Base-by-base conservation (phyloP, 805 yeast genomes). In the Candida incommunis region DNA sequence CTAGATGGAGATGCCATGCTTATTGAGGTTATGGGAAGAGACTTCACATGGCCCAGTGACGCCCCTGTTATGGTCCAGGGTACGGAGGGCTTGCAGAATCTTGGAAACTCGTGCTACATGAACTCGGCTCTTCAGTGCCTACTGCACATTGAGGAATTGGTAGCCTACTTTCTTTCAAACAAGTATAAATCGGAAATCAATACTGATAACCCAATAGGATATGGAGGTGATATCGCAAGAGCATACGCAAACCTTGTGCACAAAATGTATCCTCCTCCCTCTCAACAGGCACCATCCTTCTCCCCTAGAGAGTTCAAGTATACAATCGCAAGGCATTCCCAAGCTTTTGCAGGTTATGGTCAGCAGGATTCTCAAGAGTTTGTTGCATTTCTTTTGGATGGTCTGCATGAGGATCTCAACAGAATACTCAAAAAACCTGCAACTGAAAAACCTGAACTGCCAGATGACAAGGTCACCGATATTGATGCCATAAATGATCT, bases 41-140 rank as follows among this genome's bases (percentile, higher is more conserved):
- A n/a, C 37, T 31, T 9, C n/a, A 11, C 37, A 9, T 31, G 37
- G 37, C 37, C 37, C 20, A 31, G 20, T n/a, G 37, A 31, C 4
- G 37, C 37, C 9, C 37, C 37, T 16, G 20, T 16, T 7, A 18
- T 31, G 20, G 37, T 45, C 18, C 26, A 27, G 22, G 88, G 96
- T 51, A 57, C 68, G 41, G 60, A 70, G 47, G 80, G 96, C 49
- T 51, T 80, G 56, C 65, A 70, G 44, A 88, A 85, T 56, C 65
- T 87, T 49, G 96, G 96, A 2, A 88, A 88, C 58, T 80, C 94
- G 0, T 88, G 96, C 61, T 88, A 86, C 60, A 87, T 88, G 96
- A 87, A 86, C 60, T 83, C 94, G 7, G 96, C 96, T 0, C 64
- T 90, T 41, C 97, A 92, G 57, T 90, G 96, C 56, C 64, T 90